Percentiles rank a stretch among this genome's conserved stretches.
Evolutionary conservation across 352 stramenopile genomes (phyloP).

Genomic region (Globisporangium middletonii): DNA sequence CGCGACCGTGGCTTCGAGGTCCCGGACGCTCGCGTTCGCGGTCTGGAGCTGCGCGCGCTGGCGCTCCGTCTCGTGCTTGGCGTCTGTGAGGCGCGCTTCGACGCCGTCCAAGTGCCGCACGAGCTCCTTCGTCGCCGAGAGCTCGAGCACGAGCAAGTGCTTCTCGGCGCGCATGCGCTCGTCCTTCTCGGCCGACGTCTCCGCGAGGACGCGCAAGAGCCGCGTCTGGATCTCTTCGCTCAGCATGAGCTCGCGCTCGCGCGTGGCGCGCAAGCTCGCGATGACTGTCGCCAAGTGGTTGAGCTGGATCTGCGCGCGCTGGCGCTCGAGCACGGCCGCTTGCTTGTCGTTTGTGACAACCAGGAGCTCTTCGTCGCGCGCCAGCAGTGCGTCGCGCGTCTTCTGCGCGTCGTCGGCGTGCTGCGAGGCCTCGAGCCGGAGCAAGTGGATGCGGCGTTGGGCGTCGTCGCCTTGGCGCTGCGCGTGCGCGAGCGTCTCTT

Average conservation of each 20-base stretch:
- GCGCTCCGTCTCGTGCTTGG: slow-evolving; percentile 8
- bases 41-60: slow-evolving; percentile 3
- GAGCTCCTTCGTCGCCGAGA: slow-evolving; percentile 33
- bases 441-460: slow-evolving; percentile 40
- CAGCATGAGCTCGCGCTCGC: slow-evolving; percentile 33
- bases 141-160: slow-evolving; percentile 37
- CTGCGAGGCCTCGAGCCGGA: slow-evolving; percentile 44
- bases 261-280: slow-evolving; percentile 27
- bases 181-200: slow-evolving; percentile 33
- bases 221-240: slow-evolving; percentile 37
- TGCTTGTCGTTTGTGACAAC: slow-evolving; percentile 30
- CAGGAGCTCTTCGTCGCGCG: slow-evolving; percentile 32
- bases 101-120: slow-evolving; percentile 34
- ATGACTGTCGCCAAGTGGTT: slow-evolving; percentile 27
- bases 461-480: slow-evolving; percentile 43
- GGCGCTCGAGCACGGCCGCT: slow-evolving; percentile 22
- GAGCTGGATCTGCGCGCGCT: slow-evolving; percentile 45
- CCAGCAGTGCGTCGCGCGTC: slow-evolving; percentile 24
- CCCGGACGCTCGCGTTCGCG: neutral
- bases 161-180: slow-evolving; percentile 38
- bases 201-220: slow-evolving; percentile 25
- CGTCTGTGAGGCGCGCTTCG: slow-evolving; percentile 19
- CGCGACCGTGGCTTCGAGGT: slow-evolving; percentile 1
- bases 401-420: slow-evolving; percentile 26
- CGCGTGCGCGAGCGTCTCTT: slow-evolving; percentile 25